These are phyloP conservation scores for Smallanthus sonchifolius DNA, from an alignment of 129 eudicot genomes.

Conservation along the genomic window DNA sequence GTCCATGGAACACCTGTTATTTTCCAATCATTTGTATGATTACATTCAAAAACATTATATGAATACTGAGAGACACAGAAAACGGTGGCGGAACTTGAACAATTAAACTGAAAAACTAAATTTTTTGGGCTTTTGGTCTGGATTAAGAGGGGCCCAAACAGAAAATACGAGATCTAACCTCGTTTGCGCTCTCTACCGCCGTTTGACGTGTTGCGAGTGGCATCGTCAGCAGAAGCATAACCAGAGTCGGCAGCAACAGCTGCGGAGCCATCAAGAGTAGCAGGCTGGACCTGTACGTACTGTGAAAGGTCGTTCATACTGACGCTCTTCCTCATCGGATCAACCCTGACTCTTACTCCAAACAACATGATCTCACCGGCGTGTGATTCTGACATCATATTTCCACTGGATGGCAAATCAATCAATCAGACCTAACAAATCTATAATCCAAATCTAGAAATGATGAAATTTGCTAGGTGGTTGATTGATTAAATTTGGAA, in stretches of 20 bases:
- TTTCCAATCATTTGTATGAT: background rate
- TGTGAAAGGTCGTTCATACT: conserved; percentile 87
- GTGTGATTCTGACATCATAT: conserved; percentile 23
- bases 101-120: too few species aligned
- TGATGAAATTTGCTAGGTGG: background rate
- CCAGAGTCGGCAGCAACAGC: conserved; percentile 34
- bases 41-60: background rate
- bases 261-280: conserved; percentile 22
- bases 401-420: background rate
- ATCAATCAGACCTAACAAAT: background rate
- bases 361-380: conserved; percentile 76
- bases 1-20: conserved; percentile 87
- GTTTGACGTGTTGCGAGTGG: conserved; percentile 35
- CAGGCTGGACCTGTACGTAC: conserved; percentile 37
- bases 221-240: conserved; percentile 92
- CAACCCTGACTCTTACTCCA: conserved; percentile 85
- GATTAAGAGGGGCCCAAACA: too few species aligned
- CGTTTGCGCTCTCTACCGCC: conserved; percentile 70
- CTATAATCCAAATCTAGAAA: background rate
- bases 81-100: too few species aligned
- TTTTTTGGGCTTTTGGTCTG: too few species aligned
- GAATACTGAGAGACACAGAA: background rate
- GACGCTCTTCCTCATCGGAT: conserved; percentile 96
- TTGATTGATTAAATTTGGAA: conserved; percentile 1
- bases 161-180: conserved; percentile 54